Evolutionary conservation across 768 basidiomycete species (phyloP).

Genomic region (Collybiopsis confluens): DNA sequence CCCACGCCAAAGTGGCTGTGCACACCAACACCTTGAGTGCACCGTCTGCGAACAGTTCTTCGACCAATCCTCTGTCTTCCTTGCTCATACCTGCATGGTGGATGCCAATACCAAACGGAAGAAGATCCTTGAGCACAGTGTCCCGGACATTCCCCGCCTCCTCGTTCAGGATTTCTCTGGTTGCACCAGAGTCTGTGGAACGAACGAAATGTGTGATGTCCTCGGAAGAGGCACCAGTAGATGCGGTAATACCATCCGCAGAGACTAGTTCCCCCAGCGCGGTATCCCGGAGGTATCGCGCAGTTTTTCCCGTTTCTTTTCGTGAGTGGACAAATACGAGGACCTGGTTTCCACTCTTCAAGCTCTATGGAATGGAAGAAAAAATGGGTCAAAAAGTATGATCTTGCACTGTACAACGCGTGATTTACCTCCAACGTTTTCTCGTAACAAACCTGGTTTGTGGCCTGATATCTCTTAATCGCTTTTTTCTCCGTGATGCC

Average conservation of each 20-base stretch:
- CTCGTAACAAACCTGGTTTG: constrained; percentile 99
- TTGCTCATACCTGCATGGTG: constrained; percentile 97
- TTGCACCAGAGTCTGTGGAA: constrained; percentile 45
- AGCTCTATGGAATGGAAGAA: no score
- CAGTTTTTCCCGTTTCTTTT: constrained; percentile 98
- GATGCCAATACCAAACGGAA: constrained; percentile 96
- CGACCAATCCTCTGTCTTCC: constrained; percentile 89
- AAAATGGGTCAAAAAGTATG: no score
- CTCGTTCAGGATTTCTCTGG: constrained; percentile 81
- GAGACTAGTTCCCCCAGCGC: constrained; percentile 77
- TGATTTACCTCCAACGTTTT: constrained; percentile 72
- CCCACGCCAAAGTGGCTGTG: constrained; percentile 98
- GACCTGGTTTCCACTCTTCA: constrained; percentile 70
- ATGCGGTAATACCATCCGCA: no score
- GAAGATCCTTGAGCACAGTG: constrained; percentile 75
- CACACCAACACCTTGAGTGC: constrained; percentile 92
- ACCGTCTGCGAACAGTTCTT: constrained; percentile 91
- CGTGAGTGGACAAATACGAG: constrained; percentile 98
- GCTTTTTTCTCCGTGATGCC: constrained; percentile 99
- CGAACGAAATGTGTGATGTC: no score
- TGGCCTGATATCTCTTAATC: constrained; percentile 96
- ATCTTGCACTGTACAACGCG: no score
- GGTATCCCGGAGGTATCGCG: constrained; percentile 88
- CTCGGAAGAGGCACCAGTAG: no score
- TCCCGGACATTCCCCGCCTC: constrained; percentile 85